Percentiles rank a stretch among this genome's conserved stretches.
These are phyloP conservation scores for Naganishia albida DNA, from an alignment of 1,284 basidiomycete species.

Conservation along the genomic window DNA sequence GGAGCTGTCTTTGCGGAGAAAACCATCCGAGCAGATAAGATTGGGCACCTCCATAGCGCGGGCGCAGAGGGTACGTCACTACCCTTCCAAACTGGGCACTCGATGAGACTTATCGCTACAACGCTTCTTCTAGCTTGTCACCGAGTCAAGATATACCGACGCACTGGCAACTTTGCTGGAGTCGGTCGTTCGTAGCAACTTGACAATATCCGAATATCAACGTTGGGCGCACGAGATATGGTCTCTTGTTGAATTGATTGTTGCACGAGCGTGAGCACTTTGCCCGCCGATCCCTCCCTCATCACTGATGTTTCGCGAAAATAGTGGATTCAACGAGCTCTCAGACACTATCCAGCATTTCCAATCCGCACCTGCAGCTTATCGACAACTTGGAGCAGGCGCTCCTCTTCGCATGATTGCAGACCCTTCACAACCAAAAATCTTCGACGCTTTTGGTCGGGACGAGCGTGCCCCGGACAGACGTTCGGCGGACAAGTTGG, in stretches of 20 bases:
- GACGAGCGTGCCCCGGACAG: conserved; percentile 28
- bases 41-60: conserved; percentile 39
- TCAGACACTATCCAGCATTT: conserved; percentile 35
- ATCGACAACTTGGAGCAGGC: conserved; percentile 37
- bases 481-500: conserved; percentile 36
- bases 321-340: conserved; percentile 37
- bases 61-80: conserved; percentile 39
- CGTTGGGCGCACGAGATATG: conserved; percentile 45
- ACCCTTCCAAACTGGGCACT: not conserved
- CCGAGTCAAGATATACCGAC: conserved; percentile 38
- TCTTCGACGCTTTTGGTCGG: conserved; percentile 25
- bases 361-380: conserved; percentile 31
- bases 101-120: not conserved
- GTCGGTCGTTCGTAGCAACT: conserved; percentile 32
- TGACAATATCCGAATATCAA: conserved; percentile 43
- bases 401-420: conserved; percentile 35
- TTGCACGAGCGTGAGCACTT: conserved; percentile 36
- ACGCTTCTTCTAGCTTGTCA: conserved; percentile 33
- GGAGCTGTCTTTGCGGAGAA: conserved; percentile 38
- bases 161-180: conserved; percentile 44
- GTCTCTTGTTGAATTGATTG: conserved; percentile 40
- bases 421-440: conserved; percentile 28
- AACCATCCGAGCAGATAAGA: conserved; percentile 32
- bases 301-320: not conserved
- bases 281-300: not conserved